phyloP scores from a whole-genome alignment of 1,284 basidiomycete genomes.

The Ganoderma sinense region DNA sequence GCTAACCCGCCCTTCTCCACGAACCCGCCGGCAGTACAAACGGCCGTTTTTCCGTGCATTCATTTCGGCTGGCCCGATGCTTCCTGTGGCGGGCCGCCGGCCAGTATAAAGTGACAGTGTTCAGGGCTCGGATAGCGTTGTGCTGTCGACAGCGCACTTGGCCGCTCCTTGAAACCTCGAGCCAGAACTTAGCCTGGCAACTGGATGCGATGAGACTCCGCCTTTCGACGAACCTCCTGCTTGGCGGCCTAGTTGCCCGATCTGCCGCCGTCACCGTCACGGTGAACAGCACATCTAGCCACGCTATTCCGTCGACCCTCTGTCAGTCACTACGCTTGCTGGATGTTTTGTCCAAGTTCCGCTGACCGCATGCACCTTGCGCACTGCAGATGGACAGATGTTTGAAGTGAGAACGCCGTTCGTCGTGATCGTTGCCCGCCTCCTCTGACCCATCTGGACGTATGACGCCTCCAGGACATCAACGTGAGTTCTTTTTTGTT shows the following conservation, averaged over 20 bases:
- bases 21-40: slow-evolving; percentile 18
- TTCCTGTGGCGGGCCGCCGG: slow-evolving; percentile 13
- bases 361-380: background rate
- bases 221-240: slow-evolving; percentile 9
- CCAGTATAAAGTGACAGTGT: slow-evolving; percentile 18
- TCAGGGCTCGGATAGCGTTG: background rate
- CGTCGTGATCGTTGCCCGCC: background rate
- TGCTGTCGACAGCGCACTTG: background rate
- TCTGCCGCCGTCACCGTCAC: slow-evolving; percentile 33
- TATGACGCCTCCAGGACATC: slow-evolving; percentile 42
- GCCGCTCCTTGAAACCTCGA: background rate
- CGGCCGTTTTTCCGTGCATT: slow-evolving; percentile 8
- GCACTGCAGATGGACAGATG: slow-evolving; percentile 46
- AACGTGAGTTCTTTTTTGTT: slow-evolving; percentile 39
- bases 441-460: slow-evolving; percentile 3
- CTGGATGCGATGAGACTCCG: slow-evolving; percentile 19
- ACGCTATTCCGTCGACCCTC: slow-evolving; percentile 36
- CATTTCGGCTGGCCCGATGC: background rate
- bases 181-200: background rate
- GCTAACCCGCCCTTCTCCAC: slow-evolving; percentile 13
- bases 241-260: slow-evolving; percentile 19
- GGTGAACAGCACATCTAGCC: slow-evolving; percentile 34
- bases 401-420: slow-evolving; percentile 42
- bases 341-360: slow-evolving; percentile 1
- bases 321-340: slow-evolving; percentile 37